These are phyloP conservation scores for Chytriomyces sp. DNA, from an alignment of 192 early-diverging fungal genomes.

Conservation along the genomic window DNA sequence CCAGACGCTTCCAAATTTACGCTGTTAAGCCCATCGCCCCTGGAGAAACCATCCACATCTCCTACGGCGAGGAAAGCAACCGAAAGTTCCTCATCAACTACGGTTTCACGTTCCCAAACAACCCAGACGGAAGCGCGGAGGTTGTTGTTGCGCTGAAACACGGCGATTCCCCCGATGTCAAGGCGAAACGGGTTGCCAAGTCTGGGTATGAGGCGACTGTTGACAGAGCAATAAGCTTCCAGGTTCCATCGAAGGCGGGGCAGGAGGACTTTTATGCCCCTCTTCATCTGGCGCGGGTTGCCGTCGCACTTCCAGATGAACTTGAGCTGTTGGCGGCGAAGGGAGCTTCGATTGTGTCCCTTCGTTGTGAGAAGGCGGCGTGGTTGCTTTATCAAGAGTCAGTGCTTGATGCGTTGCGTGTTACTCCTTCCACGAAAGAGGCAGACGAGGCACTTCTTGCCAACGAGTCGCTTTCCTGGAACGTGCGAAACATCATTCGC, in stretches of 20 bases:
- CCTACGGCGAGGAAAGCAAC: background rate
- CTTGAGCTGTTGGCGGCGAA: background rate
- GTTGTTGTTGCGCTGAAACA: background rate
- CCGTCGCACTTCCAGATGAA: background rate
- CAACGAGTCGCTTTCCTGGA: background rate
- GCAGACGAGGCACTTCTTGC: background rate
- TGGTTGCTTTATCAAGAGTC: background rate
- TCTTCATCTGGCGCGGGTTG: background rate
- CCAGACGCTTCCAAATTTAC: background rate
- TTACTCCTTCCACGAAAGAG: background rate
- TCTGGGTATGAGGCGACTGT: background rate
- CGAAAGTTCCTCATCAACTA: background rate
- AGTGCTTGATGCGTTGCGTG: background rate
- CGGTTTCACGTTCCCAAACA: background rate
- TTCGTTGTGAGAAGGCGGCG: background rate
- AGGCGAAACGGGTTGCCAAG: background rate
- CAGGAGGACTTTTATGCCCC: background rate
- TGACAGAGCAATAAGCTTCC: background rate
- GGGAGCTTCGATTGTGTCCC: background rate
- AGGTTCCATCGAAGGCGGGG: background rate
- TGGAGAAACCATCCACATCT: background rate
- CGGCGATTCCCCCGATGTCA: background rate
- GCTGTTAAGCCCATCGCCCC: background rate
- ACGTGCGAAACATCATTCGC: background rate
- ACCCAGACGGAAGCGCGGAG: background rate